A percentile compares a stretch with the other conserved stretches of the same genome.
phyloP scores from a whole-genome alignment of 805 yeast genomes.

The Naumovozyma dairenensis region DNA sequence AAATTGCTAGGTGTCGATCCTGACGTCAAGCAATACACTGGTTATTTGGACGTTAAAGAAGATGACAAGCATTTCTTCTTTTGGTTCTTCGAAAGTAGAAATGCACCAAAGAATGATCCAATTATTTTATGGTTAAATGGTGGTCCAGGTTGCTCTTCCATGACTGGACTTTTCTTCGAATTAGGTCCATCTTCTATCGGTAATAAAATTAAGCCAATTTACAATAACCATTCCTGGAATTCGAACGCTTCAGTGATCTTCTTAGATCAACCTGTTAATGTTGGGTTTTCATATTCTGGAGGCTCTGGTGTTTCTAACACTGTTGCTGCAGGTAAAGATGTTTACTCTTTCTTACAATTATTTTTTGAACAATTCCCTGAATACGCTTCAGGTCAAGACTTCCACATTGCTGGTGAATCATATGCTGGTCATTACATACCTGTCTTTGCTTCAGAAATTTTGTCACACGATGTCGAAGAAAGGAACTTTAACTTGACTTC shows the following conservation, averaged over 20 bases:
- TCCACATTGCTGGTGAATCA: slow-evolving; percentile 88
- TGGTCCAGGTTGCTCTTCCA: slow-evolving; percentile 97
- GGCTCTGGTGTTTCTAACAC: slow-evolving; percentile 55
- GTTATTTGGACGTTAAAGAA: slow-evolving; percentile 73
- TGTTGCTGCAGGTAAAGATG: slow-evolving; percentile 50
- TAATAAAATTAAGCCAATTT: slow-evolving; percentile 35
- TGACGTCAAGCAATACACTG: slow-evolving; percentile 68
- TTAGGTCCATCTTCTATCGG: slow-evolving; percentile 76
- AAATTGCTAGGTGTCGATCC: slow-evolving; percentile 64
- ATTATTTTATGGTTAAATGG: slow-evolving; percentile 90
- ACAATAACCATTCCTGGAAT: slow-evolving; percentile 78
- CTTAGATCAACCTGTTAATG: slow-evolving; percentile 92
- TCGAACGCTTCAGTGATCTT: slow-evolving; percentile 68
- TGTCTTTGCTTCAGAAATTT: slow-evolving; percentile 71
- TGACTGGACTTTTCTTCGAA: slow-evolving; percentile 97
- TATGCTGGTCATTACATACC: slow-evolving; percentile 98
- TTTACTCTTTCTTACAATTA: slow-evolving; percentile 44
- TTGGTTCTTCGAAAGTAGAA: slow-evolving; percentile 82
- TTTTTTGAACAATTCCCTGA: slow-evolving; percentile 70
- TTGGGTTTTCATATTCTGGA: slow-evolving; percentile 73
- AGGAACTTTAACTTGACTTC: slow-evolving; percentile 59
- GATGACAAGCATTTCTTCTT: slow-evolving; percentile 82
- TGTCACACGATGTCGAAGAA: slow-evolving; percentile 47
- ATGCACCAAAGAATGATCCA: slow-evolving; percentile 81
- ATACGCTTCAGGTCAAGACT: slow-evolving; percentile 52